These are phyloP conservation scores for Paecilomyces dactylethromorphus DNA, from an alignment of 2,329 filamentous ascomycete genomes.

Conservation along the genomic window DNA sequence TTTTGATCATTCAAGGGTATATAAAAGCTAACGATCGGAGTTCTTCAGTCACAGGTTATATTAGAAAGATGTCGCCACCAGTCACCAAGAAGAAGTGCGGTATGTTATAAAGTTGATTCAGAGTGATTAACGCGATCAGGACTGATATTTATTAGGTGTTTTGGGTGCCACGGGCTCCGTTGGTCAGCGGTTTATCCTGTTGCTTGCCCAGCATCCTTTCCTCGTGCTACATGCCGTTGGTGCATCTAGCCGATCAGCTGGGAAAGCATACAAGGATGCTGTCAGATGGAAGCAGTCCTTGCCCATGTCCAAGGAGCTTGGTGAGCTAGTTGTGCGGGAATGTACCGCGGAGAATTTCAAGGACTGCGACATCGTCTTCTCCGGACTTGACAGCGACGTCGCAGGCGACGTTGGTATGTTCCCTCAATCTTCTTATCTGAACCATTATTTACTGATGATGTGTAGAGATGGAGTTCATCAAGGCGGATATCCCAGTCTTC, in stretches of 20 bases:
- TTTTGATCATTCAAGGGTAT: neutral
- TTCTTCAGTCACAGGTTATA: slow-evolving; percentile 11
- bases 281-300: slow-evolving; percentile 89
- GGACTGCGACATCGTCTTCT: slow-evolving; percentile 91
- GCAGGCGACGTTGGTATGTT: slow-evolving; percentile 78
- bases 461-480: slow-evolving; percentile 82
- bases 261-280: slow-evolving; percentile 91
- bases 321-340: slow-evolving; percentile 75
- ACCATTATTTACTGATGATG: slow-evolving; percentile 1
- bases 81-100: slow-evolving; percentile 35
- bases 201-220: slow-evolving; percentile 80
- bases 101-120: slow-evolving; percentile 13
- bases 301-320: slow-evolving; percentile 70
- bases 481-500: slow-evolving; percentile 83
- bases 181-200: slow-evolving; percentile 88
- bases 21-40: neutral
- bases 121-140: neutral
- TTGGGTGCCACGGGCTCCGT: slow-evolving; percentile 91
- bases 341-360: slow-evolving; percentile 76
- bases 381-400: slow-evolving; percentile 84
- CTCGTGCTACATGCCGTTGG: slow-evolving; percentile 84
- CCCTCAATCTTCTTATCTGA: neutral
- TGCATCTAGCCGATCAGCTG: slow-evolving; percentile 79
- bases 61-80: slow-evolving; percentile 21
- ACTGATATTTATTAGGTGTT: slow-evolving; percentile 49